Conservation (phyloP, 2,329 filamentous ascomycete genomes). For the Aotearoamyces nothofagi region DNA sequence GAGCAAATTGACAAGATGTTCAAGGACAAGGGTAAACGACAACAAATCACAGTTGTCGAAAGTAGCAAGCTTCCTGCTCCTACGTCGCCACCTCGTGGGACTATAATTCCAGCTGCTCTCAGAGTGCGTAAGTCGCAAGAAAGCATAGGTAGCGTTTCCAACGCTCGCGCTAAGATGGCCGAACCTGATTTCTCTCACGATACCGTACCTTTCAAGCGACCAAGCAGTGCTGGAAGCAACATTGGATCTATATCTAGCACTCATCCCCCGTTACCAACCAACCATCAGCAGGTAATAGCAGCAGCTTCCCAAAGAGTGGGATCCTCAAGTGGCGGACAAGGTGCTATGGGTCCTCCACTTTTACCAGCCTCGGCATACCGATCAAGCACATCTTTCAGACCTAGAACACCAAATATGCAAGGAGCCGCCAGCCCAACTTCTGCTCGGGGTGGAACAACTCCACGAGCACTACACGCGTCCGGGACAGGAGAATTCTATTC, state of each 20-base stretch:
- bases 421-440: constrained; percentile 26
- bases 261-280: constrained; percentile 62
- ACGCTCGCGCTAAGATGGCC: constrained; percentile 21
- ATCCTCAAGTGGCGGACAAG: constrained; percentile 25
- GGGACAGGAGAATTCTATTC: constrained; percentile 32
- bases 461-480: constrained; percentile 29
- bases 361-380: constrained; percentile 57
- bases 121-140: constrained; percentile 32
- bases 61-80: constrained; percentile 9
- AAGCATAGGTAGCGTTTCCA: constrained; percentile 28
- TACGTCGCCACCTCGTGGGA: constrained; percentile 14
- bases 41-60: constrained; percentile 12
- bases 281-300: constrained; percentile 75
- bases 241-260: constrained; percentile 28
- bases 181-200: constrained; percentile 23
- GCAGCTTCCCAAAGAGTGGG: constrained; percentile 50
- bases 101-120: constrained; percentile 21
- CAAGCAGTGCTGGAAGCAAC: constrained; percentile 59
- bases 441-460: constrained; percentile 40
- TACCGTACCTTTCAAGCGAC: constrained; percentile 31
- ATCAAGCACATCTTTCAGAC: constrained; percentile 28
- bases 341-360: constrained; percentile 68
- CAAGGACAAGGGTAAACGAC: constrained; percentile 29
- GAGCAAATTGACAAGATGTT: constrained; percentile 68
- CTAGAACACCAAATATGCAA: constrained; percentile 43